phyloP scores from a whole-genome alignment of 192 early-diverging fungal genomes.

The Coemansia umbellata region DNA sequence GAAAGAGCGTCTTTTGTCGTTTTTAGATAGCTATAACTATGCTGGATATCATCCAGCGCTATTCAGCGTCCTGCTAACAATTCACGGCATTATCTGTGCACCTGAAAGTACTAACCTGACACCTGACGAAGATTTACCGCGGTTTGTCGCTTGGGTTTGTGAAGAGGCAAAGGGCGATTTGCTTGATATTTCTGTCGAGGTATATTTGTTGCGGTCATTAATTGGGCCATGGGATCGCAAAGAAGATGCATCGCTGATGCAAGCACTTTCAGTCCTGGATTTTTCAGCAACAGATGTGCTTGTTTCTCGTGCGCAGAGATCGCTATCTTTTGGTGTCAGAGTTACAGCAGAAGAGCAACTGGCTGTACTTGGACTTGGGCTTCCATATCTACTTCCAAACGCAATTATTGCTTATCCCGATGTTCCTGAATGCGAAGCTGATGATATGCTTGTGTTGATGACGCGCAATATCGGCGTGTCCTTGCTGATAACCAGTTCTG shows the following conservation, averaged over 20 bases:
- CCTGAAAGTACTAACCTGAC: not conserved
- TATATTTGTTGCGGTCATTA: conserved; percentile 20
- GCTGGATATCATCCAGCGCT: conserved; percentile 35
- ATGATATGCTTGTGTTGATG: conserved; percentile 23
- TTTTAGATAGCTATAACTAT: conserved; percentile 20
- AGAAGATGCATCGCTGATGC: not conserved
- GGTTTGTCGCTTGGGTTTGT: conserved; percentile 41
- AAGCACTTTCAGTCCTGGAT: conserved; percentile 14
- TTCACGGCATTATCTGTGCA: conserved; percentile 5
- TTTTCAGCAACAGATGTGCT: conserved; percentile 13
- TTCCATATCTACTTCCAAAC: conserved; percentile 17
- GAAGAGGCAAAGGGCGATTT: conserved; percentile 15
- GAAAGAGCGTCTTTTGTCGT: conserved; percentile 20
- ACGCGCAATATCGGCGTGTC: conserved; percentile 42
- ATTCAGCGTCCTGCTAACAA: conserved; percentile 18
- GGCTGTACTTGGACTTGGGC: conserved; percentile 12
- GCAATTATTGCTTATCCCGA: conserved; percentile 26
- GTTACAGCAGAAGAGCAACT: conserved; percentile 41
- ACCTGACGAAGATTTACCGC: conserved; percentile 32
- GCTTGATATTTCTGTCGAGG: conserved; percentile 25
- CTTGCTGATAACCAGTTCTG: conserved; percentile 11
- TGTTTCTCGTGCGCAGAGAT: conserved; percentile 17
- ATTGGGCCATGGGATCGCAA: conserved; percentile 27
- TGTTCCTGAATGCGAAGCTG: conserved; percentile 4
- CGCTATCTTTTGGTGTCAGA: conserved; percentile 10